A percentile compares a stretch with the other conserved stretches of the same genome.
phyloP scores from a whole-genome alignment of 495 filamentous ascomycete genomes.

The Lichenothelia convexa region DNA sequence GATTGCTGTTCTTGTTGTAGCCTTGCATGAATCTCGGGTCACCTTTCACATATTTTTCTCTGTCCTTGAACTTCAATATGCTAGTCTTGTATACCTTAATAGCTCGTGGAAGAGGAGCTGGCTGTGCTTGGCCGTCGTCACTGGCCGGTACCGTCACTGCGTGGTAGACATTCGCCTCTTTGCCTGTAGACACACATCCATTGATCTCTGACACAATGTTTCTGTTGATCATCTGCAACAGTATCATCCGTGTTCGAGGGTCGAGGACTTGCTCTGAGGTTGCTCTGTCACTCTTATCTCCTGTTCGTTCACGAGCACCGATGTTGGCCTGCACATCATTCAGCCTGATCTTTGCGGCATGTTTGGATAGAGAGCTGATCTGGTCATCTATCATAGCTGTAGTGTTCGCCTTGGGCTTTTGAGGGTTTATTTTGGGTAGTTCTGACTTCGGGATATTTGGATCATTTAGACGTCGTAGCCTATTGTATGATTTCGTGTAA shows the following conservation, averaged over 20 bases:
- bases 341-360: conserved; percentile 77
- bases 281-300: conserved; percentile 81
- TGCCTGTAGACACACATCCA: conserved; percentile 84
- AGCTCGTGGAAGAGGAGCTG: conserved; percentile 43
- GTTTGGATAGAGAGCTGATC: conserved; percentile 59
- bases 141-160: conserved; percentile 36
- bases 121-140: conserved; percentile 20
- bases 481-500: conserved; percentile 81
- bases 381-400: conserved; percentile 69
- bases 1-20: conserved; percentile 78
- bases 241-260: conserved; percentile 81
- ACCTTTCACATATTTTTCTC: conserved; percentile 83
- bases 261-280: conserved; percentile 90
- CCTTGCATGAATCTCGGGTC: conserved; percentile 71
- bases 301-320: conserved; percentile 32
- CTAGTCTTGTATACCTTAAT: conserved; percentile 98
- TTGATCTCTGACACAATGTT: conserved; percentile 67
- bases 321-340: conserved; percentile 42
- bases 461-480: conserved; percentile 48
- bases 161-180: conserved; percentile 95
- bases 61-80: conserved; percentile 92
- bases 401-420: conserved; percentile 70
- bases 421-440: conserved; percentile 57
- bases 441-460: conserved; percentile 33
- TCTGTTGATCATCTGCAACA: conserved; percentile 86